Base-by-base conservation (phyloP, 306 rosid genomes). In the Cucurbita pepo region DNA sequence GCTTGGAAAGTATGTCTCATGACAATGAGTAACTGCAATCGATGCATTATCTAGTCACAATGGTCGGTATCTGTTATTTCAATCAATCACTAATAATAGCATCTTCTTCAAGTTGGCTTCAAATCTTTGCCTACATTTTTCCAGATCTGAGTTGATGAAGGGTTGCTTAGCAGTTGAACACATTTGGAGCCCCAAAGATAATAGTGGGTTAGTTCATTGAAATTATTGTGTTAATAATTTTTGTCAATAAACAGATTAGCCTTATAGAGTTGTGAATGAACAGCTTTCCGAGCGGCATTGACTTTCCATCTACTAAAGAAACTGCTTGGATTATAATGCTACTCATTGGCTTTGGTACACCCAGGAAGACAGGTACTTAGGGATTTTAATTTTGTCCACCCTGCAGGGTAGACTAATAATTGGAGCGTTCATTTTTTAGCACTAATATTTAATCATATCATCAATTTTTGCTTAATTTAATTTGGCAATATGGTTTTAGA, bases 161-260 rank as follows among this genome's bases (percentile, higher is more conserved):
- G 19, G 11, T 6, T 45, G 4, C n/a, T 45, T 43, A 45, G 19
- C 21, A 66, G 55, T 66, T 66, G 40, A 67, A 19, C 2, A 11
- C 71, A 43, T 43, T 64, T 64, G 72, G 56, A 45, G 18, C 14
- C 38, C 19, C 3, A 40, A 40, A 41, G 25, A 62, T 25, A 43
- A 43, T 43, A 47, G 51, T 25, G 34, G 71, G 25, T 43, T 15
- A 43, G 71, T 43, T 41, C 52, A 43, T 44, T 43, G n/a, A 43
- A 64, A 65, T 65, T 67, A 67, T 67, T 67, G 56, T 48, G 56
- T 41, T 47, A 67, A 47, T 67, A 22, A 48, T 67, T 41, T 47
- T 67, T 67, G 41, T 67, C 43, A 67, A 67, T 67, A 67, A 67
- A 67, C 56, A 47, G 55, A 67, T 50, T 47, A 47, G 73, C 4